Evolutionary conservation across 2,329 filamentous ascomycete species (phyloP).

Genomic region (Diaporthe longicolla): DNA sequence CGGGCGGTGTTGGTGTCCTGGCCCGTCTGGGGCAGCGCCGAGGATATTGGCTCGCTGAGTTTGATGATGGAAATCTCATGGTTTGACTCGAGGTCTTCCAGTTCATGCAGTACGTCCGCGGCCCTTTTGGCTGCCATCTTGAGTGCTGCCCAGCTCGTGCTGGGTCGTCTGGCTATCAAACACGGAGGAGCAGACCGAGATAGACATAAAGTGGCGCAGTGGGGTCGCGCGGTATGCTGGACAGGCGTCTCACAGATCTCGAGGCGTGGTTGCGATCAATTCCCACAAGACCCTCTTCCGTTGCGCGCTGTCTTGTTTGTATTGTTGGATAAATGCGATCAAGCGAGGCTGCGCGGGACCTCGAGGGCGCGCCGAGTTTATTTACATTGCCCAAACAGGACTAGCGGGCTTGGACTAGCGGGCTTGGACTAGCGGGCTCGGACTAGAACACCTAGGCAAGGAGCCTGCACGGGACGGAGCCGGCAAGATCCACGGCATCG

Average conservation of each 20-base stretch:
- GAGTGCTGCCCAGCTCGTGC: background rate
- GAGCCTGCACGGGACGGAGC: background rate
- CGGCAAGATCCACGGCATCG: slow-evolving; percentile 12
- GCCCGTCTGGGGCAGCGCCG: slow-evolving; percentile 59
- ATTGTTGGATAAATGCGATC: background rate
- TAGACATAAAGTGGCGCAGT: background rate
- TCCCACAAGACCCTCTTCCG: background rate
- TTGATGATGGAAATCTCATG: slow-evolving; percentile 81
- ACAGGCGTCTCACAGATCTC: background rate
- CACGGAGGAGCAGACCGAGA: background rate
- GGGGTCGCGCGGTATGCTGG: background rate
- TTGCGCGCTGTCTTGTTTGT: too few relatives aligned
- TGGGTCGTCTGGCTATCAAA: background rate
- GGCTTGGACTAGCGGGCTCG: slow-evolving; percentile 15
- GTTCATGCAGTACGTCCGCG: slow-evolving; percentile 60
- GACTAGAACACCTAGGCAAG: background rate
- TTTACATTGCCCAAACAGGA: slow-evolving; percentile 29
- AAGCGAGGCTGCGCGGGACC: background rate
- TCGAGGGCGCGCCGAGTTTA: slow-evolving; percentile 22
- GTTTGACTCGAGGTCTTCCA: slow-evolving; percentile 68
- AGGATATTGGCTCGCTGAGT: slow-evolving; percentile 81
- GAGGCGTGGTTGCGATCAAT: background rate
- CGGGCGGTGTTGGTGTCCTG: slow-evolving; percentile 59
- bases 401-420: too few relatives aligned
- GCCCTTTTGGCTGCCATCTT: slow-evolving; percentile 52